Evolutionary conservation across 2,329 filamentous ascomycete genomes (phyloP).

Genomic region (Chaetomium globosum): DNA sequence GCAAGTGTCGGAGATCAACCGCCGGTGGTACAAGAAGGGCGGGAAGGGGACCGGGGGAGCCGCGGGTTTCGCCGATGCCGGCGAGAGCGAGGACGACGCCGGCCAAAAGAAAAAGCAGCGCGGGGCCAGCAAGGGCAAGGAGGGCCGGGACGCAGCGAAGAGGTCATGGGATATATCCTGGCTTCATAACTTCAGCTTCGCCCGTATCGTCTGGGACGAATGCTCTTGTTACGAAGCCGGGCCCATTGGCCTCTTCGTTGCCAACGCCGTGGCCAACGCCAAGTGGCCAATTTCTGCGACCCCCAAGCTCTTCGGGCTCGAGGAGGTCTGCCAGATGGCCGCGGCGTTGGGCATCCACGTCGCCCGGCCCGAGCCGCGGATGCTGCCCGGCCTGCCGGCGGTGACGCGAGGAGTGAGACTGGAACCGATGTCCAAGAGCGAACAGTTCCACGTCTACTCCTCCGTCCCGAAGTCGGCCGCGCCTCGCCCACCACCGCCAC

Average conservation of each 20-base stretch:
- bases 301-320: conserved; percentile 44
- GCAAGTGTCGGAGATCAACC: conserved; percentile 22
- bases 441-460: conserved; percentile 42
- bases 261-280: conserved; percentile 39
- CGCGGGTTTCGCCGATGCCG: neutral
- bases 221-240: conserved; percentile 45
- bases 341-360: conserved; percentile 46
- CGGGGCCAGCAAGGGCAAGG: neutral
- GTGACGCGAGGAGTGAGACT: conserved; percentile 43
- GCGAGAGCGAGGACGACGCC: neutral
- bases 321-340: conserved; percentile 44
- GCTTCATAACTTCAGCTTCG: conserved; percentile 46
- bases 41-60: neutral
- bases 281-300: conserved; percentile 53
- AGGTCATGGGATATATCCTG: conserved; percentile 29
- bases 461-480: conserved; percentile 42
- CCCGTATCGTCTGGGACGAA: conserved; percentile 49
- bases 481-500: conserved; percentile 43
- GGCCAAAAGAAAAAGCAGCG: neutral
- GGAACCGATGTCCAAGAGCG: conserved; percentile 39
- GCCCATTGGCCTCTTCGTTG: conserved; percentile 42
- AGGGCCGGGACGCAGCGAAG: neutral
- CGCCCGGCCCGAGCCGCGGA: conserved; percentile 42
- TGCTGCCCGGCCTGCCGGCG: conserved; percentile 43
- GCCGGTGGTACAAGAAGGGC: conserved; percentile 16